Percentiles rank a stretch among this genome's conserved stretches.
Conservation (phyloP, 768 basidiomycete genomes). For the Leccinum uliginosum region DNA sequence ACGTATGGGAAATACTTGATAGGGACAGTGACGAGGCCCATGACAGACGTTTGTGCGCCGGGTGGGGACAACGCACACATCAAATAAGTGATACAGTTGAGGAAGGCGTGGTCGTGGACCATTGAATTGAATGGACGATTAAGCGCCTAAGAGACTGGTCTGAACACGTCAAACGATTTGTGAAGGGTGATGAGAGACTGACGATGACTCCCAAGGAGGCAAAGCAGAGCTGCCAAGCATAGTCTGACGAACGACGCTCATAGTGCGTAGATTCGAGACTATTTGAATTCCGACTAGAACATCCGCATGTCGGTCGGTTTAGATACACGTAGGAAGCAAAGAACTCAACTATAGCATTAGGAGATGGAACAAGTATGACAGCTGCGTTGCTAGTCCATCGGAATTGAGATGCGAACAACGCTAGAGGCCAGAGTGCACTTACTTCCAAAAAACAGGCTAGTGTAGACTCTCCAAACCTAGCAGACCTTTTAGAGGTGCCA, state of each 20-base stretch:
- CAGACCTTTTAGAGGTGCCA: not conserved
- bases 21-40: constrained; percentile 76
- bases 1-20: constrained; percentile 70
- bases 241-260: constrained; percentile 58
- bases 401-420: not conserved
- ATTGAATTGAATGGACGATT: constrained; percentile 58
- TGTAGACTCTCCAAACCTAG: constrained; percentile 70
- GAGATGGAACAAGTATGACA: constrained; percentile 40
- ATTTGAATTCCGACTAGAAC: constrained; percentile 55
- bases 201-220: constrained; percentile 58
- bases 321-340: not conserved
- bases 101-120: constrained; percentile 60
- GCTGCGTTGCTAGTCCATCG: constrained; percentile 19
- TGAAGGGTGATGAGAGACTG: constrained; percentile 22
- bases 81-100: constrained; percentile 66
- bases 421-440: constrained; percentile 9
- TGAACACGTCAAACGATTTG: not conserved
- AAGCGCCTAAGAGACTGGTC: constrained; percentile 33
- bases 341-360: constrained; percentile 39
- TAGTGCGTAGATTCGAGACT: constrained; percentile 63
- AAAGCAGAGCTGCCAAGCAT: constrained; percentile 68
- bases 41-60: constrained; percentile 65
- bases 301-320: not conserved
- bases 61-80: constrained; percentile 61
- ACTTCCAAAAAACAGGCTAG: constrained; percentile 74